These are phyloP conservation scores for Phytophthora sojae DNA, from an alignment of 352 stramenopile genomes.

Conservation along the genomic window DNA sequence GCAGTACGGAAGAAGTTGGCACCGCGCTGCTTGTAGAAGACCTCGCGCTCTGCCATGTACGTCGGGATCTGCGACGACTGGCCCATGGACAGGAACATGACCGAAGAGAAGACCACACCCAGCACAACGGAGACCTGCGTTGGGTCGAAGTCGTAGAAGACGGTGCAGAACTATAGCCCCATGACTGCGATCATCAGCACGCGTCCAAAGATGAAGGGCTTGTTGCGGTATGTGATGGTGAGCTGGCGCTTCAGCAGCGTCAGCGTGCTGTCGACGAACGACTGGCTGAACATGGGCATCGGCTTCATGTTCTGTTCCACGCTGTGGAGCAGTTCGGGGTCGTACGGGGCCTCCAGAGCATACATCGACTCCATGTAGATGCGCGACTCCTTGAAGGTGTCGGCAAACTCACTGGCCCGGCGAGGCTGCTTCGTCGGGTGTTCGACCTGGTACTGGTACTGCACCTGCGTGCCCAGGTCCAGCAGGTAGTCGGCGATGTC, in stretches of 20 bases:
- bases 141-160: slow-evolving; percentile 53
- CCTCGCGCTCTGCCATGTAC: slow-evolving; percentile 61
- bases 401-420: slow-evolving; percentile 23
- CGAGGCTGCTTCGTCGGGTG: slow-evolving; percentile 32
- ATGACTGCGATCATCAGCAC: slow-evolving; percentile 49
- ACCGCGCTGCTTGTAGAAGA: slow-evolving; percentile 88
- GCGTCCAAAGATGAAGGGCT: slow-evolving; percentile 44
- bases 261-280: slow-evolving; percentile 30
- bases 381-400: no score
- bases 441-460: slow-evolving; percentile 33
- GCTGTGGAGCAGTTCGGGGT: no score
- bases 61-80: slow-evolving; percentile 70
- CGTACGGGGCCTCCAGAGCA: no score
- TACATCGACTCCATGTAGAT: no score
- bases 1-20: slow-evolving; percentile 72
- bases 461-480: slow-evolving; percentile 33
- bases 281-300: slow-evolving; percentile 42
- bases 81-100: slow-evolving; percentile 83
- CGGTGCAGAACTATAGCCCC: slow-evolving; percentile 48
- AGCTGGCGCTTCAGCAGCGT: slow-evolving; percentile 54
- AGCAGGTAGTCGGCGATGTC: slow-evolving; percentile 41
- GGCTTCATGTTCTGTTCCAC: no score
- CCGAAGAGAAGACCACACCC: slow-evolving; percentile 79
- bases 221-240: slow-evolving; percentile 60
- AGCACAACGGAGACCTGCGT: slow-evolving; percentile 52